Base-by-base conservation (phyloP, 2,329 filamentous ascomycete genomes). In the Xylogone sp. region DNA sequence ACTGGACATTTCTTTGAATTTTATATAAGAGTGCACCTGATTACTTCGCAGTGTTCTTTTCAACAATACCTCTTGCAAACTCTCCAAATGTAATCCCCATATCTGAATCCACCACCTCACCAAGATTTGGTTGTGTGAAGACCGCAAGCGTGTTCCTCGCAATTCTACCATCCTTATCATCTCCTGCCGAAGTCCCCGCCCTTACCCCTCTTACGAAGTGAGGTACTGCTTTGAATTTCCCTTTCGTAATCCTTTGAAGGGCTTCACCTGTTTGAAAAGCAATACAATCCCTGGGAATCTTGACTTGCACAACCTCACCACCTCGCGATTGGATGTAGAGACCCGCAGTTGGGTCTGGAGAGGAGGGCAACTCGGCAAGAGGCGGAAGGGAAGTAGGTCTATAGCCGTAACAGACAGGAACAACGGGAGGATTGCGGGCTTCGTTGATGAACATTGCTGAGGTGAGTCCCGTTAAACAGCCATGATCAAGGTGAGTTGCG, bases 391-490 rank as follows among this genome's bases (percentile, higher is more conserved):
- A 56, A 58, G 60, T 46, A 56, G 56, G 73, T 61, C 53, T 56
- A 31, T 56, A 61, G 16, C 59, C 51, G 46, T 64, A 61, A 4
- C 31, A 49, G 20, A 65, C 55, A 7, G 70, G 64, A n/a, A 67
- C 54, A 19, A 50, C 49, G 42, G 71, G 69, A 5, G 65, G 54
- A 22, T 73, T 62, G 9, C 65, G 66, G 1, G 71, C 71, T 71
- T 97, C 93, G 65, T 97, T 90, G 56, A 97, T 79, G 69, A 96
- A 97, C 91, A 97, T 96, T 59, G 93, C 92, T 2, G 88, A 93
- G 0, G 94, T 99, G 29, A 99, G 77, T 13, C 92, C 93, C 0
- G 94, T 99, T 27, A 99, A 78, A 66, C 93, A 97, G 43, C 94
- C 91, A 63, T 97, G 91, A 69, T 97, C 93, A 51, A 94, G 75